Evolutionary conservation across 139 green algal genomes (phyloP).

Genomic region (Marvania coccoides): DNA sequence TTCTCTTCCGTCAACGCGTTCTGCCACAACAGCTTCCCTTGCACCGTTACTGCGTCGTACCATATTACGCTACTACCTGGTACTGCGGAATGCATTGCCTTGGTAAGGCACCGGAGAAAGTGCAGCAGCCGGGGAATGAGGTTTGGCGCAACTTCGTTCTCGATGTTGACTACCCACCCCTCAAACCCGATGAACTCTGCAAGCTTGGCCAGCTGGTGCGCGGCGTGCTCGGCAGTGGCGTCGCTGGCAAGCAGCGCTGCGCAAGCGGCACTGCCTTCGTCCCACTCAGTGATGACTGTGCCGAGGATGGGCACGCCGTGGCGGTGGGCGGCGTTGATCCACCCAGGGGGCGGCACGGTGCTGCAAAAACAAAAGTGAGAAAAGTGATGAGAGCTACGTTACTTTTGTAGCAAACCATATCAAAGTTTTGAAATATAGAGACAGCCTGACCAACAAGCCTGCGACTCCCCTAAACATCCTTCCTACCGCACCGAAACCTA

Average conservation of each 20-base stretch:
- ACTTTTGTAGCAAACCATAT: no score
- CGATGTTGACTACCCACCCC: conserved; percentile 86
- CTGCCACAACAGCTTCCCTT: conserved; percentile 75
- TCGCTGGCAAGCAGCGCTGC: conserved; percentile 36
- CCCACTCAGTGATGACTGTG: conserved; percentile 76
- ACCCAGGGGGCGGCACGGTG: conserved; percentile 60
- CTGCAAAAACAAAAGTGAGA: no score
- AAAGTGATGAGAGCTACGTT: no score
- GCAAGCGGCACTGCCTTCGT: conserved; percentile 39
- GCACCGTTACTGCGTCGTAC: conserved; percentile 78
- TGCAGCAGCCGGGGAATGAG: conserved; percentile 46
- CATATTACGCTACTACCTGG: conserved; percentile 20
- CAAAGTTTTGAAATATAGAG: no score
- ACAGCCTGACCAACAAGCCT: no score
- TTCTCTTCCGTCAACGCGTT: conserved; percentile 46
- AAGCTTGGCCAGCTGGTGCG: conserved; percentile 49
- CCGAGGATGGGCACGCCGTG: conserved; percentile 63
- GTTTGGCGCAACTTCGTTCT: conserved; percentile 49
- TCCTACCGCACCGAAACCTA: no score
- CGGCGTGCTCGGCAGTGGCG: conserved; percentile 14
- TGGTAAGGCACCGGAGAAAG: conserved; percentile 46
- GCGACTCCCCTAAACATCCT: no score
- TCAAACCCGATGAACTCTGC: conserved; percentile 66
- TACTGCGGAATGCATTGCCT: not conserved
- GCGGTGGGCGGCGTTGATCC: conserved; percentile 64